Evolutionary conservation across 306 rosid species (phyloP).

Genomic region (Cyamopsis tetragonoloba): DNA sequence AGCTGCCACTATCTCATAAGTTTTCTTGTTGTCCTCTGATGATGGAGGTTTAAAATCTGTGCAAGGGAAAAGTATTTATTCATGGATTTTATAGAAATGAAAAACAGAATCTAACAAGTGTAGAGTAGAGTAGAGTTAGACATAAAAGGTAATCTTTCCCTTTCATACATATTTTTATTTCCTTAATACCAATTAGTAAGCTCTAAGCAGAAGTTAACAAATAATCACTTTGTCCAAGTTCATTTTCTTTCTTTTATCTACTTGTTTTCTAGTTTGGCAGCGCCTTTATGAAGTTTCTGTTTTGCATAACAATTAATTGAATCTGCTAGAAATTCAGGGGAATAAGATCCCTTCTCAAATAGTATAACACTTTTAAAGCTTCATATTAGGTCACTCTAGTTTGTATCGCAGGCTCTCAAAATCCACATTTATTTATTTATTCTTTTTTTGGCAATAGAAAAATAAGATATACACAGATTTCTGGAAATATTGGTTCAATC

Average conservation of each 20-base stretch:
- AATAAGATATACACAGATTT: not conserved
- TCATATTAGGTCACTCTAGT: not conserved
- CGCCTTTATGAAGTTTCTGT: not conserved
- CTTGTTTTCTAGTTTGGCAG: not conserved
- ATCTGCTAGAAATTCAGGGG: not conserved
- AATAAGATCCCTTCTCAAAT: not conserved
- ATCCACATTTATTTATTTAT: not conserved
- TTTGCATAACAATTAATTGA: not conserved
- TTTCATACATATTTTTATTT: slow-evolving; percentile 4
- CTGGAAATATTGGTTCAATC: not conserved
- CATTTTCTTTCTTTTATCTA: too few species aligned
- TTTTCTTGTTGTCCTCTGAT: slow-evolving; percentile 24
- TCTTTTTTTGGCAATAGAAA: not conserved
- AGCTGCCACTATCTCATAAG: slow-evolving; percentile 9
- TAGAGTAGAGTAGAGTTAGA: not conserved
- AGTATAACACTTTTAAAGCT: not conserved
- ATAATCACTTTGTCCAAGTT: not conserved
- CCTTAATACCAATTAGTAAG: not conserved
- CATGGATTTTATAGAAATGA: slow-evolving; percentile 23
- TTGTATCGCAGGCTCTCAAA: not conserved
- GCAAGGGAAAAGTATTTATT: slow-evolving; percentile 17
- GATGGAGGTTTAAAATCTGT: slow-evolving; percentile 75
- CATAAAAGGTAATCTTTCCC: not conserved
- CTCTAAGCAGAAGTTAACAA: not conserved
- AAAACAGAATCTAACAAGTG: slow-evolving; percentile 4